Base-by-base conservation (phyloP, 2,329 filamentous ascomycete species). In the Aspergillus fumigatiaffinis region DNA sequence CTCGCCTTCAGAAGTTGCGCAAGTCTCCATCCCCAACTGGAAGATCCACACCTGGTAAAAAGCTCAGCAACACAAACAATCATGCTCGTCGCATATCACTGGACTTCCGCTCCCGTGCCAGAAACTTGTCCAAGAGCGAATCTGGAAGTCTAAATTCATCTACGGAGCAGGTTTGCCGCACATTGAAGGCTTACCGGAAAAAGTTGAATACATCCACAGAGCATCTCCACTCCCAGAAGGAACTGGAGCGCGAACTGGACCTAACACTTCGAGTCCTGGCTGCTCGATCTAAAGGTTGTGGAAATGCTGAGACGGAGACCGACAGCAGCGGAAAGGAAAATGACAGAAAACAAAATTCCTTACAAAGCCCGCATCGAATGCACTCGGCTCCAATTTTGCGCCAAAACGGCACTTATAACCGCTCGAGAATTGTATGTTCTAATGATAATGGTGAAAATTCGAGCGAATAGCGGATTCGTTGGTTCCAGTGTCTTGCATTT, bases 121-220 rank as follows among this genome's bases (percentile, higher is more conserved):
- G 80, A 60, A 62, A 60, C 41, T 62, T 67, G 8, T 66, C 59
- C 9, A 68, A 66, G 9, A 75, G 67, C 52, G 77, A 81, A 26
- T 78, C 79, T 59, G 78, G 79, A 26, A 79, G 76, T 38, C 61
- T 84, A 10, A 76, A 78, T 9, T 74, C 76, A 60, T 80, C 80
- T 1, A 86, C 83, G 0, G 84, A 87, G 58, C 81, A 83, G 55
- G 73, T 86, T 1, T 83, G 81, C 65, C 79, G 82, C 41, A 82
- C 80, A 6, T 72, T 87, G 3, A 79, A 80, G 49, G 78, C 80
- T 0, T 87, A 86, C 64, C 77, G 84, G 20, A 86, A 84, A 67
- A 84, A 84, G 57, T 75, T 87, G 2, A 75, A 78, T 20, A 75
- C 76, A 5, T 78, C 77, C 28, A 75, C 69, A 1, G 80, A 84